Conservation (phyloP, 2,329 filamentous ascomycete species). For the Emydomyces testavorans region DNA sequence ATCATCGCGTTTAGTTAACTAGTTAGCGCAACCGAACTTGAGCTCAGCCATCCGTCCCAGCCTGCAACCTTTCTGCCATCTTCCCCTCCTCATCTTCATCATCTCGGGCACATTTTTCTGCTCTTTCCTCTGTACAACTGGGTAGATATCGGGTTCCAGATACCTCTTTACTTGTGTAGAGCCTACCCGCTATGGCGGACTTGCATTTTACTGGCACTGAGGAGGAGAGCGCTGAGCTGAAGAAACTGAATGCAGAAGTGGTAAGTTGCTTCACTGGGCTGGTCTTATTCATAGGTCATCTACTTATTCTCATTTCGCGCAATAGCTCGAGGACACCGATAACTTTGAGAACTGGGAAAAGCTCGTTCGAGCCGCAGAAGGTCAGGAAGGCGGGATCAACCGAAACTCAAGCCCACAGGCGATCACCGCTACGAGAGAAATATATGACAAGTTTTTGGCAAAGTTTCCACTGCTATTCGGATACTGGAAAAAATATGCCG, state of each 20-base stretch:
- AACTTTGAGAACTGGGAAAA: conserved; percentile 94
- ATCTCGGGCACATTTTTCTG: conserved; percentile 9
- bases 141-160: neutral
- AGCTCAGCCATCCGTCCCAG: neutral
- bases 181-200: conserved; percentile 57
- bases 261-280: conserved; percentile 41
- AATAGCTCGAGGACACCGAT: conserved; percentile 59
- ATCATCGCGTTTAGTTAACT: neutral
- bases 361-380: conserved; percentile 69
- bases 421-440: conserved; percentile 71
- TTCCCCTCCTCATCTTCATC: conserved; percentile 4
- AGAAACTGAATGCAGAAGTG: conserved; percentile 64
- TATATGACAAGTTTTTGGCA: conserved; percentile 83
- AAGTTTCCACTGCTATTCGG: conserved; percentile 95
- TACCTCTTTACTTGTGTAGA: too few species aligned
- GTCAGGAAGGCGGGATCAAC: conserved; percentile 83
- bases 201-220: conserved; percentile 63
- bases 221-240: conserved; percentile 72
- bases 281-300: neutral
- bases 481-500: conserved; percentile 99
- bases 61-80: neutral
- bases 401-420: conserved; percentile 93
- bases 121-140: conserved; percentile 13
- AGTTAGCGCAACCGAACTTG: too few species aligned
- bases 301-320: conserved; percentile 13